phyloP scores from a whole-genome alignment of 768 basidiomycete genomes.

The Panus rudis region DNA sequence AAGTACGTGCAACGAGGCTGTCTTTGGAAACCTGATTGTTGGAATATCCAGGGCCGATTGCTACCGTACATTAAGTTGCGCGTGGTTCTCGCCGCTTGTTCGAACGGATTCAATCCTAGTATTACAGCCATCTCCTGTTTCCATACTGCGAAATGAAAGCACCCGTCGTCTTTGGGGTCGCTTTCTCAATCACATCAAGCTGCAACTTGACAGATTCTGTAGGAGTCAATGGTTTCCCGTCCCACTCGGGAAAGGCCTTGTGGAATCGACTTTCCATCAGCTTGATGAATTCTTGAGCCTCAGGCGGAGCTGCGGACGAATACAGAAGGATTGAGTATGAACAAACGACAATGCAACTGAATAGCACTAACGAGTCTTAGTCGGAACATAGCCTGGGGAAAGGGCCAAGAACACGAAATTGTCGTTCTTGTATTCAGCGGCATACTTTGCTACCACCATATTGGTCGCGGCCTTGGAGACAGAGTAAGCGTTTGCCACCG shows the following conservation, averaged over 20 bases:
- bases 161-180: slow-evolving; percentile 7
- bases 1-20: too few relatives aligned
- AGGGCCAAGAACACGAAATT: slow-evolving; percentile 26
- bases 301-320: neutral
- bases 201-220: slow-evolving; percentile 8
- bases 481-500: slow-evolving; percentile 19
- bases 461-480: slow-evolving; percentile 28
- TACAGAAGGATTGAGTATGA: too few relatives aligned
- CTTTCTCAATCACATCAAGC: slow-evolving; percentile 4
- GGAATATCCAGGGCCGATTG: too few relatives aligned
- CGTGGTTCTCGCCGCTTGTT: too few relatives aligned
- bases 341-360: too few relatives aligned
- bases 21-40: too few relatives aligned
- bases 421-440: slow-evolving; percentile 20
- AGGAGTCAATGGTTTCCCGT: slow-evolving; percentile 8
- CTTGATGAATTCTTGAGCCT: neutral
- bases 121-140: slow-evolving; percentile 14
- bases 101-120: too few relatives aligned
- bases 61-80: too few relatives aligned
- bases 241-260: slow-evolving; percentile 3
- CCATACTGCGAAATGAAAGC: slow-evolving; percentile 11
- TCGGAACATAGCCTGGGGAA: slow-evolving; percentile 27
- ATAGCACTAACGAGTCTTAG: too few relatives aligned
- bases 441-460: slow-evolving; percentile 28
- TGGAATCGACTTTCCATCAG: neutral